Conservation (phyloP, 2,329 filamentous ascomycete genomes). For the Pseudogymnoascus sp. region DNA sequence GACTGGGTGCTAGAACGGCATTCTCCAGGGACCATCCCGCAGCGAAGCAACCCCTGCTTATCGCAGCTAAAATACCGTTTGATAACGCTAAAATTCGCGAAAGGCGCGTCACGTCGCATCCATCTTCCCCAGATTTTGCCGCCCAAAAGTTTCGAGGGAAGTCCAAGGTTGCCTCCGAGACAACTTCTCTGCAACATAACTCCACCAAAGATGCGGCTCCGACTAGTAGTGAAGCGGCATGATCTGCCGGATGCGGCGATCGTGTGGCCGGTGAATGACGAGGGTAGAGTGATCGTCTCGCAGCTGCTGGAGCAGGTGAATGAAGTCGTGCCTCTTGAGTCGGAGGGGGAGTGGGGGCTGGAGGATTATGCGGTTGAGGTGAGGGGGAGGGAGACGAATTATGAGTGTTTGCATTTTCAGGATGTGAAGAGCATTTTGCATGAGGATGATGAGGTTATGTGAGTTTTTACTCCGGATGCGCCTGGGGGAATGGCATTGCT, state of each 20-base stretch:
- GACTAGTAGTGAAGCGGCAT: conserved; percentile 65
- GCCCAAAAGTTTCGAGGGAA: not conserved
- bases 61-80: not conserved
- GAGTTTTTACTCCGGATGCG: conserved; percentile 34
- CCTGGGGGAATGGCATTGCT: not conserved
- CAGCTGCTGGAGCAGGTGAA: conserved; percentile 74
- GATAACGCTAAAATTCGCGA: conserved; percentile 6
- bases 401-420: conserved; percentile 85
- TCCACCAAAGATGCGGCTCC: conserved; percentile 54
- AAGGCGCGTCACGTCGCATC: not conserved
- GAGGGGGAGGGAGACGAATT: conserved; percentile 49
- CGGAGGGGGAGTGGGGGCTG: conserved; percentile 66
- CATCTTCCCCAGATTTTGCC: not conserved
- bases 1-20: not conserved
- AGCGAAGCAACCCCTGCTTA: conserved; percentile 3
- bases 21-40: not conserved
- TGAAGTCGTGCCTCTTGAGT: conserved; percentile 73
- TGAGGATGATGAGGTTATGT: conserved; percentile 79
- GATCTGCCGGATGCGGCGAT: conserved; percentile 64
- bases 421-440: conserved; percentile 62
- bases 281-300: conserved; percentile 60
- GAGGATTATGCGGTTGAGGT: conserved; percentile 88
- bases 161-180: not conserved
- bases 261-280: conserved; percentile 58
- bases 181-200: not conserved